These are phyloP conservation scores for Tetrahymena thermophila DNA, from an alignment of 73 alveolate genomes.

Conservation along the genomic window DNA sequence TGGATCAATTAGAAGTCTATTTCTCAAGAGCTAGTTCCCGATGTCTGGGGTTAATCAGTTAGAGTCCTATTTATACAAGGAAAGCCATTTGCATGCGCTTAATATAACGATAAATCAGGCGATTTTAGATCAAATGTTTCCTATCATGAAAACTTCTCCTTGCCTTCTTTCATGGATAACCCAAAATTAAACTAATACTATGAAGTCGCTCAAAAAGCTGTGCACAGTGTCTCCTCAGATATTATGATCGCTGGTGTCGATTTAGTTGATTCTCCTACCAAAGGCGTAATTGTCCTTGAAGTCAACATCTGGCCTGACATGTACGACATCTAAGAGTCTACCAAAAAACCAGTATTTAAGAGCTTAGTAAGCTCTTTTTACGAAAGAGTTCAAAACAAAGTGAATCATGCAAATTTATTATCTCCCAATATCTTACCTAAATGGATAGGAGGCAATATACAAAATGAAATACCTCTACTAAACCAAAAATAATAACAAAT, in stretches of 20 bases:
- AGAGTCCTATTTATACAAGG: conserved; percentile 34
- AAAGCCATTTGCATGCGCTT: conserved; percentile 1
- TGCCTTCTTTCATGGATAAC: conserved; percentile 17
- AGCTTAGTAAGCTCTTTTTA: not conserved
- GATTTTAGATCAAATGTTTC: conserved; percentile 38
- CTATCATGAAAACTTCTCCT: conserved; percentile 31
- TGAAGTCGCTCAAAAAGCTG: conserved; percentile 26
- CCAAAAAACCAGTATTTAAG: not conserved
- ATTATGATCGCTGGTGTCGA: conserved; percentile 37
- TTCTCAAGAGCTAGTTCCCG: conserved; percentile 16
- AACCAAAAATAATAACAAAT: not conserved
- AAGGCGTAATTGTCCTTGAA: conserved; percentile 27
- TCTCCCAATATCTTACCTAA: not conserved
- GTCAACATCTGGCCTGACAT: conserved; percentile 42
- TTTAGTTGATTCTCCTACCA: conserved; percentile 9
- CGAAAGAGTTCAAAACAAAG: not conserved
- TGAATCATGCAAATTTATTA: not conserved
- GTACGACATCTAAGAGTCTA: conserved; percentile 21
- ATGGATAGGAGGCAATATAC: not conserved
- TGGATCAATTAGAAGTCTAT: conserved; percentile 29
- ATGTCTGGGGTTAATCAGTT: conserved; percentile 21
- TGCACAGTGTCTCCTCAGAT: conserved; percentile 3
- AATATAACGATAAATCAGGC: conserved; percentile 16
- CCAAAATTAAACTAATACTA: conserved; percentile 8
- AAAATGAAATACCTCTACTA: not conserved